Evolutionary conservation across 768 basidiomycete genomes (phyloP).

Genomic region (Trametes coccinea): DNA sequence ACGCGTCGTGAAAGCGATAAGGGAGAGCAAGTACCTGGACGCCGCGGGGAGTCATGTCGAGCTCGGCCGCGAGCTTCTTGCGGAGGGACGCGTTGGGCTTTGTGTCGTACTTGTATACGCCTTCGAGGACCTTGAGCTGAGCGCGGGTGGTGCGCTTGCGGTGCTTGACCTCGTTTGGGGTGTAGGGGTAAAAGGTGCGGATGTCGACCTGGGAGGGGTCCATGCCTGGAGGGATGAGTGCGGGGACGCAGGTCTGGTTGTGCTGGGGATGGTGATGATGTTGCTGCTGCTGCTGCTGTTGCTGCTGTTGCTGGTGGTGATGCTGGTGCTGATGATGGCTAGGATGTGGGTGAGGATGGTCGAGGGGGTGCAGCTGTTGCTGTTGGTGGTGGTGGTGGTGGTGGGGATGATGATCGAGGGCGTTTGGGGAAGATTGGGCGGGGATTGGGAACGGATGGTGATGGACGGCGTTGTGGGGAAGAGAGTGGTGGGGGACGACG

Average conservation of each 20-base stretch:
- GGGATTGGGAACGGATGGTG: slow-evolving; percentile 19
- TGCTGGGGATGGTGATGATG: slow-evolving; percentile 12
- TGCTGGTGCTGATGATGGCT: slow-evolving; percentile 5
- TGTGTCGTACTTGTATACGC: slow-evolving; percentile 82
- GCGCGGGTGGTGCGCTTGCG: slow-evolving; percentile 84
- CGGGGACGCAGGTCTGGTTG: slow-evolving; percentile 44
- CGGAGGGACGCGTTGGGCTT: slow-evolving; percentile 86
- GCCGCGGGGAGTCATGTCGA: slow-evolving; percentile 92
- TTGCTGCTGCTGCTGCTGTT: slow-evolving; percentile 16
- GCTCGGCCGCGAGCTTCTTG: slow-evolving; percentile 75
- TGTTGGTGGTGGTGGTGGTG: not conserved
- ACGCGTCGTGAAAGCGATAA: not conserved
- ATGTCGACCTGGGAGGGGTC: slow-evolving; percentile 77
- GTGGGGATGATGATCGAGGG: no score
- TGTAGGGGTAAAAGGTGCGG: slow-evolving; percentile 78
- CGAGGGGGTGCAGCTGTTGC: slow-evolving; percentile 1
- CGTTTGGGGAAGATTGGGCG: not conserved
- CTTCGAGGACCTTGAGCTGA: slow-evolving; percentile 89
- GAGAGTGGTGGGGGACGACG: slow-evolving; percentile 11
- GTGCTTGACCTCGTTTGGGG: slow-evolving; percentile 91
- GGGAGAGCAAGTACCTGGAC: slow-evolving; percentile 70
- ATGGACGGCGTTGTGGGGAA: slow-evolving; percentile 27
- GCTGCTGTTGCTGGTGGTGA: slow-evolving; percentile 32
- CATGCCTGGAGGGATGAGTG: slow-evolving; percentile 50
- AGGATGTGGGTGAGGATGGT: slow-evolving; percentile 26